phyloP scores from a whole-genome alignment of 2,329 filamentous ascomycete species.

The Grosmannia serpens region DNA sequence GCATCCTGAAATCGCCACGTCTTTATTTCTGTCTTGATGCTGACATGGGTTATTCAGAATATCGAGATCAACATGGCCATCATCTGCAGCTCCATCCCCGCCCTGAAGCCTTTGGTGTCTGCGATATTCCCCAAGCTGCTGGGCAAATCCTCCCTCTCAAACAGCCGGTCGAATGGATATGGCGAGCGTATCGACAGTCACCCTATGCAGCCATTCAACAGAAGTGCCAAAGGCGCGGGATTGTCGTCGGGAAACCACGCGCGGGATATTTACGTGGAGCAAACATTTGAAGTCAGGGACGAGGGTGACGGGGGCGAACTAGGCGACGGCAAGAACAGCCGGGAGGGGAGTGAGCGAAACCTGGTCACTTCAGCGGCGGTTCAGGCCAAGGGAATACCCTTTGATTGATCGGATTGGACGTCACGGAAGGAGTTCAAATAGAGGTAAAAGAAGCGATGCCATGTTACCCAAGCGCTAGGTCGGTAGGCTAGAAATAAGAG shows the following conservation, averaged over 20 bases:
- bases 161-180: not conserved
- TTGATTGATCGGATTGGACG: too few species aligned
- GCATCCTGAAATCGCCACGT: not conserved
- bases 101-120: not conserved
- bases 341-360: slow-evolving; percentile 1
- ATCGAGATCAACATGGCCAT: slow-evolving; percentile 4
- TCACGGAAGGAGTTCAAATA: too few species aligned
- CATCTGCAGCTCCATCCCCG: not conserved
- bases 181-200: not conserved
- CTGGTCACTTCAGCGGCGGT: not conserved
- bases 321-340: not conserved
- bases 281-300: not conserved
- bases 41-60: not conserved
- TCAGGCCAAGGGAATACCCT: too few species aligned
- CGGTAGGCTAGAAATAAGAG: too few species aligned
- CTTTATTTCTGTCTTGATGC: not conserved
- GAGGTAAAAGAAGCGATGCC: too few species aligned
- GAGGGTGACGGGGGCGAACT: not conserved
- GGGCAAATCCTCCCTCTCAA: not conserved
- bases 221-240: not conserved
- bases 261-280: not conserved
- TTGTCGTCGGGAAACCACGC: not conserved
- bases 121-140: slow-evolving; percentile 1
- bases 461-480: too few species aligned
- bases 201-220: not conserved